Evolutionary conservation across 352 stramenopile genomes (phyloP).

Genomic region (Phytophthora aleatoria): DNA sequence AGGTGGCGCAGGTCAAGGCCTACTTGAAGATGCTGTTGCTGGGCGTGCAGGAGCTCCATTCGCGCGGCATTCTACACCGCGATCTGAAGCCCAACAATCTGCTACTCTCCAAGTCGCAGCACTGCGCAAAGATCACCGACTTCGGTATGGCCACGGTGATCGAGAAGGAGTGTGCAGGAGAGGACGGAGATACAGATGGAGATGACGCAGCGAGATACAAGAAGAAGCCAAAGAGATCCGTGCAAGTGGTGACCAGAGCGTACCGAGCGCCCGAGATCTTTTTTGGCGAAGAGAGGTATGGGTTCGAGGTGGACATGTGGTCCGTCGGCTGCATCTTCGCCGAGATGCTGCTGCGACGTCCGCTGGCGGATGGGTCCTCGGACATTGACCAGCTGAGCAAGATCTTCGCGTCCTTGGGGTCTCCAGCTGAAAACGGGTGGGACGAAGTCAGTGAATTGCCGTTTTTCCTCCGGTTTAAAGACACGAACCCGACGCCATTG

Average conservation of each 20-base stretch:
- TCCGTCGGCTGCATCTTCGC: conserved; percentile 82
- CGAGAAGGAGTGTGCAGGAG: conserved; percentile 11
- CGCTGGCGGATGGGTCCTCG: conserved; percentile 68
- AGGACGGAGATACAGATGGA: conserved; percentile 16
- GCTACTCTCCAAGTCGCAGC: conserved; percentile 50
- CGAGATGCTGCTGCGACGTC: conserved; percentile 67
- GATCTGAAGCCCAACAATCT: conserved; percentile 88
- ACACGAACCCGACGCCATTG: conserved; percentile 64
- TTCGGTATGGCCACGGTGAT: conserved; percentile 76
- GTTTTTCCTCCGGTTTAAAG: conserved; percentile 79
- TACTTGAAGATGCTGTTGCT: conserved; percentile 73
- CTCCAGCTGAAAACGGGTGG: conserved; percentile 70
- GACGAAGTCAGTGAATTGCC: conserved; percentile 54
- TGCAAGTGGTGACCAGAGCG: conserved; percentile 77
- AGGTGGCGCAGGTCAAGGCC: conserved; percentile 61
- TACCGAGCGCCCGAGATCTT: conserved; percentile 83
- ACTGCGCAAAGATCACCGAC: conserved; percentile 75
- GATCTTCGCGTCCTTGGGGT: conserved; percentile 72
- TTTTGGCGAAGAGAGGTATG: conserved; percentile 72
- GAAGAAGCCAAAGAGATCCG: conserved; percentile 46
- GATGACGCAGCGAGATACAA: conserved; percentile 10
- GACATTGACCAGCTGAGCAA: conserved; percentile 84
- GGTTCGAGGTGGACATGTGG: conserved; percentile 73
- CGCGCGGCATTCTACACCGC: conserved; percentile 64
- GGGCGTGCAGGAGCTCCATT: conserved; percentile 66